Evolutionary conservation across 129 eudicot genomes (phyloP).

Genomic region (Daucus carota): DNA sequence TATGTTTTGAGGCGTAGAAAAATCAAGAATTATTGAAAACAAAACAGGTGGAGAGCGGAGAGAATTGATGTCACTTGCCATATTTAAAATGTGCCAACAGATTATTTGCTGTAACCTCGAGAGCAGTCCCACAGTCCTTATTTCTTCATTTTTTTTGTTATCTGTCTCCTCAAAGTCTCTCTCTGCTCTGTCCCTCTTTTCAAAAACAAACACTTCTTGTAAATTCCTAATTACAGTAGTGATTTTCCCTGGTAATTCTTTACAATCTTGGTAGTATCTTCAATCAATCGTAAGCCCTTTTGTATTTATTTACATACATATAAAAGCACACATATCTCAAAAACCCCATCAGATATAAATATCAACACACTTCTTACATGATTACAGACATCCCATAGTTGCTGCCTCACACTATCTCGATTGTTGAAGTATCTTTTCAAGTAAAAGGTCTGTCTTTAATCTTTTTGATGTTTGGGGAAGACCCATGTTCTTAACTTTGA

Average conservation of each 20-base stretch:
- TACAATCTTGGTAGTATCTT: background rate
- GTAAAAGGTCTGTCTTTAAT: background rate
- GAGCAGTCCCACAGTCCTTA: background rate
- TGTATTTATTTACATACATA: background rate
- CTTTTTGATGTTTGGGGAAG: background rate
- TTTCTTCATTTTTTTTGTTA: background rate
- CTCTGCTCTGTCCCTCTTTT: background rate
- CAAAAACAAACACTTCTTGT: background rate
- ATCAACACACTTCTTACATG: background rate
- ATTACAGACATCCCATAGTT: background rate
- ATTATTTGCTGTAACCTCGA: background rate
- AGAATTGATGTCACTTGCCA: background rate
- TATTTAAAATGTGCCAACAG: conserved; percentile 2
- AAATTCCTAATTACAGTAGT: background rate
- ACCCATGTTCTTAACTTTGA: background rate
- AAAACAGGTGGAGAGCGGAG: background rate
- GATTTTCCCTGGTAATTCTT: background rate
- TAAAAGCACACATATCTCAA: background rate
- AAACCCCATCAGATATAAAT: background rate
- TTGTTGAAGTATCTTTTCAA: background rate
- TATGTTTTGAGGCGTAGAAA: too few relatives aligned
- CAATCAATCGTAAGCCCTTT: background rate
- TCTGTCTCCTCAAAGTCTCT: background rate
- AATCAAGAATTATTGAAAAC: too few relatives aligned
- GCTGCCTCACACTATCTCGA: background rate